Evolutionary conservation across 768 basidiomycete genomes (phyloP).

Genomic region (Collybia sp.): DNA sequence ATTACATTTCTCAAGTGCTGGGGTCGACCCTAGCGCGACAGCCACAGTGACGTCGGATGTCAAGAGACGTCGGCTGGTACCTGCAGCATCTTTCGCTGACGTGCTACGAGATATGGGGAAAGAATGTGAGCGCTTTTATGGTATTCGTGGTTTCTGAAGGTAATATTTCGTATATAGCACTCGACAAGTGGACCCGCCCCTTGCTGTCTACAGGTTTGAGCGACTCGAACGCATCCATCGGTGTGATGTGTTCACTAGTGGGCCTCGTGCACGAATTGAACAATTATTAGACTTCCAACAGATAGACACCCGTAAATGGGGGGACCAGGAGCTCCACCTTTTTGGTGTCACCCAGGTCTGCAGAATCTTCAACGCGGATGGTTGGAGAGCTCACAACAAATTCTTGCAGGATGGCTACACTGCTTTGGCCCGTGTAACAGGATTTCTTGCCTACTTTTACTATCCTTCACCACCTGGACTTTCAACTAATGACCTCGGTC

Average conservation of each 20-base stretch:
- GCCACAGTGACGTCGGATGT: too few species aligned
- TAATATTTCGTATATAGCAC: too few species aligned
- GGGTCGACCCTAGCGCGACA: not conserved
- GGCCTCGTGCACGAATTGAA: not conserved
- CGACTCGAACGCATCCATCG: not conserved
- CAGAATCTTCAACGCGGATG: not conserved
- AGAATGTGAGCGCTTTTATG: not conserved
- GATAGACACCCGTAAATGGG: conserved; percentile 17
- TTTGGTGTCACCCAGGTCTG: conserved; percentile 22
- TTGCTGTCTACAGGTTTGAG: not conserved
- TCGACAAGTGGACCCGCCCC: too few species aligned
- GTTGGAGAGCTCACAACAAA: not conserved
- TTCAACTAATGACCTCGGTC: not conserved
- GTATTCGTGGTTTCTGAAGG: too few species aligned
- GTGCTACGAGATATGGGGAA: conserved; percentile 7
- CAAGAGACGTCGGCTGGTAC: conserved; percentile 3
- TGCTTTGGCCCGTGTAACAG: conserved; percentile 1
- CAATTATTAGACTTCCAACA: conserved; percentile 21
- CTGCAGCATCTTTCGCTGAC: conserved; percentile 7
- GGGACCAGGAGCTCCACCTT: conserved; percentile 14
- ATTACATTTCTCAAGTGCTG: too few species aligned
- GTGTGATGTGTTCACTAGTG: not conserved
- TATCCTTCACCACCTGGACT: conserved; percentile 2
- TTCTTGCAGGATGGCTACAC: conserved; percentile 1
- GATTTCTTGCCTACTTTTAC: conserved; percentile 4